These are phyloP conservation scores for Urochloa ruziziensis DNA, from an alignment of 176 grass and related monocot species.

Conservation along the genomic window DNA sequence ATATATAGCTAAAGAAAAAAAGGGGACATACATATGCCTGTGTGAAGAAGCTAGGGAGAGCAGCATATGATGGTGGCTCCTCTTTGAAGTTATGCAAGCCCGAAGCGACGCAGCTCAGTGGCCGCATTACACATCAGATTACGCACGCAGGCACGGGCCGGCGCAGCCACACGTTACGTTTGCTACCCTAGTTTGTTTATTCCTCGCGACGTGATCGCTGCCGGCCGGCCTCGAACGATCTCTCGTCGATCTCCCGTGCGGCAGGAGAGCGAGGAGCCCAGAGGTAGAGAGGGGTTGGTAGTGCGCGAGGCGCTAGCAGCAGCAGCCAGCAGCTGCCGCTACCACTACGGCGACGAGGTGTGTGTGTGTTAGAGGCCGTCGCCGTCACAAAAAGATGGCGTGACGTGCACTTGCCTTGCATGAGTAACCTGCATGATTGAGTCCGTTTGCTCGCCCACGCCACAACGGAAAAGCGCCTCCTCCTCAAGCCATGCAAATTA, in stretches of 20 bases:
- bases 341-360: not conserved
- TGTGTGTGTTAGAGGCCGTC: not conserved
- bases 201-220: not conserved
- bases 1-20: too few species aligned
- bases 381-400: slow-evolving; percentile 45
- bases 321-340: not conserved
- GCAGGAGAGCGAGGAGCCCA: not conserved
- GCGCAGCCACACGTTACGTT: not conserved
- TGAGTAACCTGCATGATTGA: slow-evolving; percentile 57
- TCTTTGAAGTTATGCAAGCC: slow-evolving; percentile 68
- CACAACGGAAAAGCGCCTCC: slow-evolving; percentile 18
- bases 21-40: too few species aligned
- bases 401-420: slow-evolving; percentile 55
- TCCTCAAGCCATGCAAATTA: slow-evolving; percentile 47
- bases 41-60: not conserved
- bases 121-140: slow-evolving; percentile 45
- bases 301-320: too few species aligned
- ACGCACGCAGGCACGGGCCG: not conserved
- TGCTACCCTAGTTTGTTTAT: not conserved
- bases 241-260: not conserved
- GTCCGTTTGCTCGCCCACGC: slow-evolving; percentile 13
- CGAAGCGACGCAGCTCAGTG: slow-evolving; percentile 37
- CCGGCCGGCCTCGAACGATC: not conserved
- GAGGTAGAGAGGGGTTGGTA: not conserved
- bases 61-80: slow-evolving; percentile 74